These are phyloP conservation scores for Fusarium sarcochroum DNA, from an alignment of 2,329 filamentous ascomycete species.

Conservation along the genomic window DNA sequence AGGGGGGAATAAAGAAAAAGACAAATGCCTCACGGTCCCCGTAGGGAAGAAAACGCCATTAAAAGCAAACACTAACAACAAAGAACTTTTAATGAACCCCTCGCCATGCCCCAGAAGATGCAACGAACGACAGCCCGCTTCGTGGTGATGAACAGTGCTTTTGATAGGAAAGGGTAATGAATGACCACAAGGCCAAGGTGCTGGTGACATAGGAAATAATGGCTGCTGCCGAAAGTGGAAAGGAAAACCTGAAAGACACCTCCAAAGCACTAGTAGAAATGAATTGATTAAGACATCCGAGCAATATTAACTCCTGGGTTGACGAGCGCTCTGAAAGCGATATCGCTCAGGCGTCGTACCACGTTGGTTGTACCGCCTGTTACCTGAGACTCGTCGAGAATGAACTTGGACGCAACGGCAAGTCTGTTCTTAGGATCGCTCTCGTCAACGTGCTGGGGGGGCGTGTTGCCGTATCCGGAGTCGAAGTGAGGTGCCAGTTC, in stretches of 20 bases:
- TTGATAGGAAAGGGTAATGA: constrained; percentile 34
- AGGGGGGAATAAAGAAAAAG: constrained; percentile 37
- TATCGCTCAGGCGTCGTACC: constrained; percentile 77
- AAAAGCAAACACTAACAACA: constrained; percentile 33
- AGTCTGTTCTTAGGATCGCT: constrained; percentile 76
- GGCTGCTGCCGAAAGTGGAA: constrained; percentile 10
- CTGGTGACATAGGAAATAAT: constrained; percentile 43
- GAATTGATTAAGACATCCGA: constrained; percentile 39
- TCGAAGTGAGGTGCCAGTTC: constrained; percentile 78
- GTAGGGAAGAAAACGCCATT: constrained; percentile 46
- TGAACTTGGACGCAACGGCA: constrained; percentile 77
- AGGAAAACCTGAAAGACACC: background rate
- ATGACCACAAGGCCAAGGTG: constrained; percentile 18
- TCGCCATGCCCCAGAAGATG: constrained; percentile 54
- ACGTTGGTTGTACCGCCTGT: constrained; percentile 81
- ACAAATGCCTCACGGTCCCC: constrained; percentile 41
- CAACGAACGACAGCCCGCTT: constrained; percentile 41
- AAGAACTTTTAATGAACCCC: constrained; percentile 49
- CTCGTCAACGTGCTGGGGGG: constrained; percentile 74
- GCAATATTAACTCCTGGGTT: constrained; percentile 65
- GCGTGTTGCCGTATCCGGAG: constrained; percentile 68
- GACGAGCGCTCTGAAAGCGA: constrained; percentile 73
- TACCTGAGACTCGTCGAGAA: constrained; percentile 73
- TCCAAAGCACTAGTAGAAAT: background rate
- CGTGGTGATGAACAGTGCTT: constrained; percentile 36